phyloP scores from a whole-genome alignment of 768 basidiomycete genomes.

The Leucocoprinus sp. region DNA sequence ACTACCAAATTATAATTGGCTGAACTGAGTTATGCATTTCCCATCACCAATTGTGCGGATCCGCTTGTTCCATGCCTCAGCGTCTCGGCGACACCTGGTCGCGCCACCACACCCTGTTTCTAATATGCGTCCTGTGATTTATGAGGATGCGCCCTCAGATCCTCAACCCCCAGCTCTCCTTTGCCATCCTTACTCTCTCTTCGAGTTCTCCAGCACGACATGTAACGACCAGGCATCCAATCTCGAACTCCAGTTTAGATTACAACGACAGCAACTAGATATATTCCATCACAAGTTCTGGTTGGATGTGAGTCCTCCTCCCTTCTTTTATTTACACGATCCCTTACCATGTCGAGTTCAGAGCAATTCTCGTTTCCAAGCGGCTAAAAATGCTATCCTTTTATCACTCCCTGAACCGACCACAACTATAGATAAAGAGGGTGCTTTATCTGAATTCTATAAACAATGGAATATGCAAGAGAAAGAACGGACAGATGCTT shows the following conservation, averaged over 20 bases:
- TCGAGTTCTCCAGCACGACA: conserved; percentile 47
- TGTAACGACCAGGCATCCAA: conserved; percentile 26
- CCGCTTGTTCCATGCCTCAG: conserved; percentile 34
- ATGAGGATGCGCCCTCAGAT: conserved; percentile 44
- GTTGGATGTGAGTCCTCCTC: conserved; percentile 55
- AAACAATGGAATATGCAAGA: conserved; percentile 70
- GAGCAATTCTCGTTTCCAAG: conserved; percentile 78
- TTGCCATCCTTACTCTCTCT: conserved; percentile 70
- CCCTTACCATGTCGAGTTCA: conserved; percentile 21
- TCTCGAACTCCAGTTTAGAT: conserved; percentile 59
- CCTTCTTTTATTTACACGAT: background rate
- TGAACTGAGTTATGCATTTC: conserved; percentile 2
- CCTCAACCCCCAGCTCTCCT: conserved; percentile 23
- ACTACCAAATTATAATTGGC: background rate
- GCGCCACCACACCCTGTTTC: conserved; percentile 75
- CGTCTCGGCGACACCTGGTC: conserved; percentile 29
- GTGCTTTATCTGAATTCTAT: conserved; percentile 69
- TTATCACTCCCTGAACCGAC: conserved; percentile 44
- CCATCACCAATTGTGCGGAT: background rate
- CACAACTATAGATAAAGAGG: conserved; percentile 49
- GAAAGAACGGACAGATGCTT: conserved; percentile 42
- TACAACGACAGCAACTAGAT: conserved; percentile 66
- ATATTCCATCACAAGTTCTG: conserved; percentile 74
- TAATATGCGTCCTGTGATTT: conserved; percentile 72
- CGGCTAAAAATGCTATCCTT: conserved; percentile 53